Evolutionary conservation across 2,329 filamentous ascomycete genomes (phyloP).

Genomic region (Hortaea werneckii): DNA sequence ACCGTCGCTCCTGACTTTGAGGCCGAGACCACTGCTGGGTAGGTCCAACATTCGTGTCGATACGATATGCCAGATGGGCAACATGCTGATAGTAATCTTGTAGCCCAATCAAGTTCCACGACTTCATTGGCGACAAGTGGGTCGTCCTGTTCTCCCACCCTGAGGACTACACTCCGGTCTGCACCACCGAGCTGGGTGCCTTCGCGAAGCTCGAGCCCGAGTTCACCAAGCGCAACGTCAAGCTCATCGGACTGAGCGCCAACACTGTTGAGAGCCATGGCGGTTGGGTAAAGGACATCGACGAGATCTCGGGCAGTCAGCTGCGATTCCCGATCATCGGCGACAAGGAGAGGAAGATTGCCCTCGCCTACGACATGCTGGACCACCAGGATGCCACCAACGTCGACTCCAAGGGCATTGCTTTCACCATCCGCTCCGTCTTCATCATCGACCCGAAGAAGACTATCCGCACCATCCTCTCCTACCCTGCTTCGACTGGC

Average conservation of each 20-base stretch:
- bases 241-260: slow-evolving; percentile 49
- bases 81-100: not conserved
- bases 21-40: slow-evolving; percentile 50
- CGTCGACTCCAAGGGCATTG: slow-evolving; percentile 45
- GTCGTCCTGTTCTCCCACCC: slow-evolving; percentile 63
- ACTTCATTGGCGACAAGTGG: slow-evolving; percentile 62
- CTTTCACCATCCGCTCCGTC: slow-evolving; percentile 55
- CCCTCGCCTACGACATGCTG: slow-evolving; percentile 43
- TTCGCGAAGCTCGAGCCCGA: slow-evolving; percentile 55
- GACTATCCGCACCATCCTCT: slow-evolving; percentile 52
- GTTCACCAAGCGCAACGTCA: slow-evolving; percentile 52
- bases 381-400: slow-evolving; percentile 49
- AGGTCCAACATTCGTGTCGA: not conserved
- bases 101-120: slow-evolving; percentile 51
- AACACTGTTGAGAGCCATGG: slow-evolving; percentile 42
- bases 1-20: slow-evolving; percentile 59
- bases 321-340: slow-evolving; percentile 44
- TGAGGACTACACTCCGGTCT: slow-evolving; percentile 48
- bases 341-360: slow-evolving; percentile 44
- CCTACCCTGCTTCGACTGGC: slow-evolving; percentile 53
- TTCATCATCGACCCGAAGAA: slow-evolving; percentile 57
- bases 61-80: too few species aligned
- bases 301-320: slow-evolving; percentile 40
- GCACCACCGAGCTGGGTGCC: slow-evolving; percentile 54
- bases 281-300: slow-evolving; percentile 44